These are phyloP conservation scores for Cladophialophora immunda DNA, from an alignment of 2,329 filamentous ascomycete genomes.

Conservation along the genomic window DNA sequence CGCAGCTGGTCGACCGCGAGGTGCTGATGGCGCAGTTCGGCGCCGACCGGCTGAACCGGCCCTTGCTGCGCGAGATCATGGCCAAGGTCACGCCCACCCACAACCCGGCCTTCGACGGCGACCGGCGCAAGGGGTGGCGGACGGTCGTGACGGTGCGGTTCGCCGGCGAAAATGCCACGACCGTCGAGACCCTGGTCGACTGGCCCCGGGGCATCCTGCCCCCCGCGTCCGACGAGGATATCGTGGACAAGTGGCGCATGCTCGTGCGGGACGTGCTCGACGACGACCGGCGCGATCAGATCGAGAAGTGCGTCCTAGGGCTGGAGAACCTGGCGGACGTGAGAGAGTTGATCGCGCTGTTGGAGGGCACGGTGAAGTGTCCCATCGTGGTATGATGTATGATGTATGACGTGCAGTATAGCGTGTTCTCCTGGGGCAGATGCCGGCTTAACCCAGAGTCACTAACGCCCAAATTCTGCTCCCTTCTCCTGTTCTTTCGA, in stretches of 20 bases:
- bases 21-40: conserved; percentile 49
- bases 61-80: conserved; percentile 49
- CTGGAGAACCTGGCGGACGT: conserved; percentile 44
- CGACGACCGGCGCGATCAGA: conserved; percentile 41
- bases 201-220: conserved; percentile 46
- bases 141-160: conserved; percentile 40
- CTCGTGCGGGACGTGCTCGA: conserved; percentile 46
- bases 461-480: too few species aligned
- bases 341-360: conserved; percentile 32
- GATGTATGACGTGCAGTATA: not conserved
- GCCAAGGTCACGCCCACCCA: conserved; percentile 42
- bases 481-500: too few species aligned
- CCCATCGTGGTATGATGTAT: conserved; percentile 20
- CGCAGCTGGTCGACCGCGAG: conserved; percentile 49
- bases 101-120: conserved; percentile 23
- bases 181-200: conserved; percentile 36
- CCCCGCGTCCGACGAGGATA: conserved; percentile 49
- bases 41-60: conserved; percentile 45
- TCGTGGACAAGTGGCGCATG: conserved; percentile 48
- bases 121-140: conserved; percentile 31
- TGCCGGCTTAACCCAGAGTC: too few species aligned
- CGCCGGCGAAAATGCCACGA: conserved; percentile 27
- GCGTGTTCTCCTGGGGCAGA: too few species aligned
- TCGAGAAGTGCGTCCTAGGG: conserved; percentile 46
- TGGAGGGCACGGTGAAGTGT: conserved; percentile 30